Evolutionary conservation across 2,329 filamentous ascomycete genomes (phyloP), one percentile per base, ranked within the genome.

Genomic region (Daldinia sp.): DNA sequence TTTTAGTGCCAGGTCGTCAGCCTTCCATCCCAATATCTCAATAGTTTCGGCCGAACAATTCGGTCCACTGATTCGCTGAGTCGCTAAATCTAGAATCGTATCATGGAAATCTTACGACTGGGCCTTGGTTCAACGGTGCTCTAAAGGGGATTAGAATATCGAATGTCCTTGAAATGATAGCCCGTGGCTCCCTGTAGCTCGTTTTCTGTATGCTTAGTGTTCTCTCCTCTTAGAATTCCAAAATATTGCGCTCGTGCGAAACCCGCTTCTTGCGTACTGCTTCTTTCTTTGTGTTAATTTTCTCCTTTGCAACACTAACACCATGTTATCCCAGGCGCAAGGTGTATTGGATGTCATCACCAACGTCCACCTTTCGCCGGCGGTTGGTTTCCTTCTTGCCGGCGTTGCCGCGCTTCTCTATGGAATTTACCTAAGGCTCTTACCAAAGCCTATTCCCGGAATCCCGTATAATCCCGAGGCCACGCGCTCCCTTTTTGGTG

Each of bases 391-490:
- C 4, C 17, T 51, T 37, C 9, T 51, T n/a, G 32, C 29, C 6
- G 23, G 30, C 7, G 32, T 17, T 37, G 32, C 21, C 7, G 48
- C 29, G 3, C 21, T 25, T 27, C 9, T 51, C 4, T 51, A 51
- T 37, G 32, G 30, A 9, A 5, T 45, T 21, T 55, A 55, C 19
- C 29, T 17, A n/a, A 25, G 37, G 39, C 34, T 45, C n/a, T 11
- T 53, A 11, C 64, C 64, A 0, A 52, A 43, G 21, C 66, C 68
- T 1, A 43, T 70, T 3, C 61, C 68, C 0, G 66, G 64, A 1
- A 66, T 70, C 37, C 54, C 64, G 3, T 66, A 64, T 29, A 58
- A 66, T 25, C 3, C 17, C 2, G 17, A 35, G 2, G 50, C 66
- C 0, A 23, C 55, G 2, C 11, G 4, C 0, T 32, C n/a, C 2